phyloP scores from a whole-genome alignment of 306 rosid species.

The Fagus sylvatica region DNA sequence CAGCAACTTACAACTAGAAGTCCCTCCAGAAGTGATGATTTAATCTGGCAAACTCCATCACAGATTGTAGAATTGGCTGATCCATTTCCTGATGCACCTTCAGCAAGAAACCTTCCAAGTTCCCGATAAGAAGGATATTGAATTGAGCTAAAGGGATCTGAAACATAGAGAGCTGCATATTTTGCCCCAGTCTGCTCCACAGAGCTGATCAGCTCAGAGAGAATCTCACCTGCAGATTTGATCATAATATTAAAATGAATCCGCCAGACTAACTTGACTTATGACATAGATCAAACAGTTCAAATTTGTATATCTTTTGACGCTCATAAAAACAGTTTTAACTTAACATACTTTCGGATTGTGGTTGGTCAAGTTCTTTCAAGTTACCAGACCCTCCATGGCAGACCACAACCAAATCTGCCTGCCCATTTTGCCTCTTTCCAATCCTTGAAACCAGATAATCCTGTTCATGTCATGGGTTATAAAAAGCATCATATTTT shows the following conservation, averaged over 20 bases:
- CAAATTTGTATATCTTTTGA: not conserved
- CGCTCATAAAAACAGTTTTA: constrained; percentile 5
- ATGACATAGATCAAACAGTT: constrained; percentile 3
- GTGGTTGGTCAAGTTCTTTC: constrained; percentile 37
- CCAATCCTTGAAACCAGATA: constrained; percentile 64
- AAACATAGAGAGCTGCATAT: constrained; percentile 82
- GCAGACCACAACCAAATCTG: constrained; percentile 78
- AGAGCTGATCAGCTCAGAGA: constrained; percentile 60
- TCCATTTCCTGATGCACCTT: constrained; percentile 51
- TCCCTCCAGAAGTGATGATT: constrained; percentile 95
- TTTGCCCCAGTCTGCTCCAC: constrained; percentile 79
- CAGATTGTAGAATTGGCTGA: constrained; percentile 48
- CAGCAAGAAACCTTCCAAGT: constrained; percentile 77
- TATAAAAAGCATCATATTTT: not conserved
- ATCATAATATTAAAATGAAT: not conserved
- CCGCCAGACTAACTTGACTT: not conserved
- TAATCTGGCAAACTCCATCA: constrained; percentile 79
- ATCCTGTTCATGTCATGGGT: constrained; percentile 48
- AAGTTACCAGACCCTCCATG: constrained; percentile 47
- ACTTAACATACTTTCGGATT: constrained; percentile 66
- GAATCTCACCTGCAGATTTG: constrained; percentile 57
- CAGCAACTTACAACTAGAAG: constrained; percentile 72
- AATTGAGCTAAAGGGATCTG: constrained; percentile 64
- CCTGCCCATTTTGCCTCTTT: constrained; percentile 50
- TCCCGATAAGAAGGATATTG: constrained; percentile 66